Evolutionary conservation across 2,329 filamentous ascomycete species (phyloP), one percentile per base, ranked within the genome.

Genomic region (Nemania sp.): DNA sequence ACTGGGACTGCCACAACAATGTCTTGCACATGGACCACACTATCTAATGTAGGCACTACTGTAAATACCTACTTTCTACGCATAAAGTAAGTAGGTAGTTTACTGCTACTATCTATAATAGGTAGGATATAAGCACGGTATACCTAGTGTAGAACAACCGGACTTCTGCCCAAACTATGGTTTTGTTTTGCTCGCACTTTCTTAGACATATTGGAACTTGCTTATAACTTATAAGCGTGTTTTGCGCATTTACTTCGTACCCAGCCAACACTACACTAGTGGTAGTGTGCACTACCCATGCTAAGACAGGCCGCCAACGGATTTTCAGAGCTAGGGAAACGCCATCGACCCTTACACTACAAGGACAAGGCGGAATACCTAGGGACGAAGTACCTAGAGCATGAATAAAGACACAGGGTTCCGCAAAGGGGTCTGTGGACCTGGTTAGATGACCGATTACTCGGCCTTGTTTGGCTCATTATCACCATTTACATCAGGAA

Each of bases 361-460:
- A 54, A 62, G 56, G 49, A 55, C 43, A 20, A 59, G 43, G 53
- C 47, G 52, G 54, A 60, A 57, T 49, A 51, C 42, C 57, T 59
- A 47, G 17, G 13, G 43, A 43, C 43, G 49, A 47, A 57, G n/a
- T n/a, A n/a, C n/a, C n/a, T 50, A 45, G 49, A 50, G 54, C 48
- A 57, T 29, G 35, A 43, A 64, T 64, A 62, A 62, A 65, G 63
- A 65, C 62, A 54, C 56, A 62, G 66, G 60, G 56, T 29, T 29
- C 25, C 7, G 25, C 25, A 29, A 3, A 29, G 25, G 25, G 25
- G 63, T 54, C 54, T 67, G 59, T 65, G 65, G 65, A 65, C 61
- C 65, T 62, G 62, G 53, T 59, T 60, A 68, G 65, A 60, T 59
- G 60, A 62, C 63, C 50, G 60, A 52, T 61, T 60, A 54, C 63